Conservation (phyloP, 768 basidiomycete species). For the Agaricus subrufescens region DNA sequence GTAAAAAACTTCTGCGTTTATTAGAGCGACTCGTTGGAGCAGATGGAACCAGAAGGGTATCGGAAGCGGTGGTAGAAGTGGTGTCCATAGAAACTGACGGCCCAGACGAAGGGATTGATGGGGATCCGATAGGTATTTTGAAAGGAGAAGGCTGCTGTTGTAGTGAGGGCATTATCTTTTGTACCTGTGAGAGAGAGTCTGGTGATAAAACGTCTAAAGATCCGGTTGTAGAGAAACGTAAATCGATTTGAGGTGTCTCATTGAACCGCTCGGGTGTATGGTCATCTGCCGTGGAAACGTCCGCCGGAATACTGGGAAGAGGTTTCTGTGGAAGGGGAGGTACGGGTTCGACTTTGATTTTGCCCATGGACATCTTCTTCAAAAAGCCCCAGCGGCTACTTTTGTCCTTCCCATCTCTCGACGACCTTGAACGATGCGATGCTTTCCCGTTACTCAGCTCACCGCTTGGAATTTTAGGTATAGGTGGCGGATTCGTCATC, state of each 20-base stretch:
- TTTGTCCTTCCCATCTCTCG: conserved; percentile 50
- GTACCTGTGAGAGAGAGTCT: conserved; percentile 18
- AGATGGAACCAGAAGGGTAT: conserved; percentile 36
- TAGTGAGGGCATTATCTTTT: conserved; percentile 12
- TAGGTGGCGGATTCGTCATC: neutral
- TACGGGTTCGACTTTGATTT: conserved; percentile 63
- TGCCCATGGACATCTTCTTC: conserved; percentile 98
- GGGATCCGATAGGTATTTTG: conserved; percentile 23
- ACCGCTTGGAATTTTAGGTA: conserved; percentile 2
- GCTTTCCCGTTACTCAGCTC: conserved; percentile 5
- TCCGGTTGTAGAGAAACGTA: conserved; percentile 71
- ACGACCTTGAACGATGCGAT: conserved; percentile 12
- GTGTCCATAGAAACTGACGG: conserved; percentile 9
- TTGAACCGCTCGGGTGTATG: conserved; percentile 29
- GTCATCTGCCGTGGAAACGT: conserved; percentile 8
- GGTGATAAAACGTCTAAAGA: conserved; percentile 44
- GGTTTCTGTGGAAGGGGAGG: conserved; percentile 23
- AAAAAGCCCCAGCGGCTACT: conserved; percentile 89
- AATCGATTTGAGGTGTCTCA: conserved; percentile 57
- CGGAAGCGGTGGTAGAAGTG: conserved; percentile 18
- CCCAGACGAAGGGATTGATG: conserved; percentile 10
- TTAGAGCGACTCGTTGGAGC: conserved; percentile 44
- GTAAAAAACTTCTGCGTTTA: conserved; percentile 86
- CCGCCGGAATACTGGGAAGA: conserved; percentile 18
- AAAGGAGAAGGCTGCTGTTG: conserved; percentile 19